Base-by-base conservation (phyloP, 2,329 filamentous ascomycete genomes). In the Sclerotinia glacialis region DNA sequence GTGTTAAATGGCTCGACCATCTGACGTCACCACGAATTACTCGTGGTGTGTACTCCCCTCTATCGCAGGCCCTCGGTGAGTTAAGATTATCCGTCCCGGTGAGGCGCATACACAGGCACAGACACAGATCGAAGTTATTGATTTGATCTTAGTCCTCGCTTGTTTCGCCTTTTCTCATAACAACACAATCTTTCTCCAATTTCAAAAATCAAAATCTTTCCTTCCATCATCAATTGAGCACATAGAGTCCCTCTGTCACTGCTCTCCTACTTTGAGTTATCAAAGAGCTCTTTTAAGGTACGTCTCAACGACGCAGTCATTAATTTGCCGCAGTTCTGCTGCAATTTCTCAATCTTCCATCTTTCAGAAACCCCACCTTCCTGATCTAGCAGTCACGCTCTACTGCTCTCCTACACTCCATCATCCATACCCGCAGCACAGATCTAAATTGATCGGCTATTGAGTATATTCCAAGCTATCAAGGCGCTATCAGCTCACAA, bases 161-260 rank as follows among this genome's bases (percentile, higher is more conserved):
- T 61, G n/a, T 23, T 4, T 34, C 55, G 18, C 42, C 34, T 34
- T 11, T 23, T 49, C 44, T 60, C 28, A 31, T 18, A 34, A 7
- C n/a, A 60, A 49, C 21, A 23, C 46, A 59, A 59, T n/a, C 18
- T 47, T 59, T 47, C n/a, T 12, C 23, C 12, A 34, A 34, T 34
- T 21, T 26, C 18, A 23, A 11, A 21, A 37, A 37, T 9, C 34
- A 37, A 37, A 37, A 37, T 5, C 2, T 44, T 47, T 23, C 21
- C 18, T 26, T 23, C 5, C 21, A 23, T 47, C 58, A 26, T 60
- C 58, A 49, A 47, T 61, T 26, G 31, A 61, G 28, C n/a, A 61
- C 2, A 61, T 26, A 61, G n/a, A 61, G n/a, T 61, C 28, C 58
- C 58, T 61, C 58, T 61, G 46, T 61, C 58, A 26, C 58, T 26